Conservation (phyloP, 2,329 filamentous ascomycete species). For the Fusarium mexicanum region DNA sequence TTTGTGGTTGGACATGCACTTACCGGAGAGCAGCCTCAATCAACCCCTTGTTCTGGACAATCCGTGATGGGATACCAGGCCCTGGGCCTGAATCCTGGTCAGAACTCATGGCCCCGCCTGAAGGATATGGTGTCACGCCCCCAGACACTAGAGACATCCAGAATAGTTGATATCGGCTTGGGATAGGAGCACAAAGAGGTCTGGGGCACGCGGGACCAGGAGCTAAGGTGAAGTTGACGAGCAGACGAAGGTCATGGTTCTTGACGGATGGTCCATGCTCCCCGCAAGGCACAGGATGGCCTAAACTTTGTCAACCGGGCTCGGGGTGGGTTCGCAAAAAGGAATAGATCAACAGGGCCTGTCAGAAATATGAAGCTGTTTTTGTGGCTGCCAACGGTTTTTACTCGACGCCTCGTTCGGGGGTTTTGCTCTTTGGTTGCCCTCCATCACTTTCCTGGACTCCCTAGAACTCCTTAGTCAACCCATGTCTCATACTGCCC, state of each 20-base stretch:
- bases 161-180: slow-evolving; percentile 35
- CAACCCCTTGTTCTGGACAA: slow-evolving; percentile 33
- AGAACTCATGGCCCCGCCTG: slow-evolving; percentile 21
- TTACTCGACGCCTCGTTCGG: slow-evolving; percentile 27
- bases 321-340: slow-evolving; percentile 33
- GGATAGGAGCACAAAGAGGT: slow-evolving; percentile 34
- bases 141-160: slow-evolving; percentile 34
- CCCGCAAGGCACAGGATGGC: slow-evolving; percentile 22
- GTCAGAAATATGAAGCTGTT: slow-evolving; percentile 29
- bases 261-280: slow-evolving; percentile 12
- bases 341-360: slow-evolving; percentile 39
- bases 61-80: slow-evolving; percentile 29
- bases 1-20: slow-evolving; percentile 33
- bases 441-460: slow-evolving; percentile 13
- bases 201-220: slow-evolving; percentile 14
- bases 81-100: slow-evolving; percentile 23
- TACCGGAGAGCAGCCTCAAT: slow-evolving; percentile 32
- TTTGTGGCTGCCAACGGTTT: slow-evolving; percentile 33
- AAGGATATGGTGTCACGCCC: slow-evolving; percentile 26
- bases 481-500: slow-evolving; percentile 7
- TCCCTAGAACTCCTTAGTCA: slow-evolving; percentile 1
- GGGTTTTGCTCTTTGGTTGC: slow-evolving; percentile 15
- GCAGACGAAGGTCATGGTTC: slow-evolving; percentile 5
- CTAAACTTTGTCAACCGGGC: slow-evolving; percentile 25
- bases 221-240: slow-evolving; percentile 28